Percentiles rank a stretch among this genome's conserved stretches.
Conservation (phyloP, 352 stramenopile genomes). For the Phytophthora ramorum region DNA sequence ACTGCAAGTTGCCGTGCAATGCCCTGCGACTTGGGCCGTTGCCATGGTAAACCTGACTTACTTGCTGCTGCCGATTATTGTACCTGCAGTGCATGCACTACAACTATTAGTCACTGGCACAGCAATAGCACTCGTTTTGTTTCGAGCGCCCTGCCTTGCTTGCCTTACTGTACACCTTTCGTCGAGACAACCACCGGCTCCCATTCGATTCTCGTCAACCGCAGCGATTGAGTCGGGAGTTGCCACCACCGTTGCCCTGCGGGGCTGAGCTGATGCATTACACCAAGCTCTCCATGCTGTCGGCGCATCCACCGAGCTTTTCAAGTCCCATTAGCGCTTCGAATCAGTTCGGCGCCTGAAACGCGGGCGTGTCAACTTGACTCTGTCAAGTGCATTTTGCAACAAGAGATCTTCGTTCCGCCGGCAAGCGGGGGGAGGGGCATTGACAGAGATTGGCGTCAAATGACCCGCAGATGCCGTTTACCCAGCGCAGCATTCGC, state of each 20-base stretch:
- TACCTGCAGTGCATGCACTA: no score
- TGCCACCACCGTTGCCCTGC: neutral
- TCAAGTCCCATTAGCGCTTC: neutral
- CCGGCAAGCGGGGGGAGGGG: neutral
- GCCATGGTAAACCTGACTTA: neutral
- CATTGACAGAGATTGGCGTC: neutral
- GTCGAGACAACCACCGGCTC: constrained; percentile 9
- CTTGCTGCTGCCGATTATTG: neutral
- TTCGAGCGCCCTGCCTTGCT: no score
- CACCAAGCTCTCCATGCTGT: constrained; percentile 13
- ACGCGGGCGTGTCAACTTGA: neutral
- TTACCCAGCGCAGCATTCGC: neutral
- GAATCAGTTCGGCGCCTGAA: neutral
- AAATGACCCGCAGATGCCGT: neutral
- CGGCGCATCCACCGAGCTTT: neutral
- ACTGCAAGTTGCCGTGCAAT: neutral
- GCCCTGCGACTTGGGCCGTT: no score
- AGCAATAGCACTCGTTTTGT: no score
- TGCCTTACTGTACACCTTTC: constrained; percentile 1
- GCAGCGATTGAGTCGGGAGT: constrained; percentile 6
- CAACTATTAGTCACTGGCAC: no score
- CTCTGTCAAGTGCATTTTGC: constrained; percentile 1
- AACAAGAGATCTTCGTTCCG: constrained; percentile 6
- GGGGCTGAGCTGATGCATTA: constrained; percentile 2
- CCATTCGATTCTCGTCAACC: neutral